Evolutionary conservation across 305 asterid genomes (phyloP), one percentile per base, ranked within the genome.

Genomic region (Fraxinus angustifolia): DNA sequence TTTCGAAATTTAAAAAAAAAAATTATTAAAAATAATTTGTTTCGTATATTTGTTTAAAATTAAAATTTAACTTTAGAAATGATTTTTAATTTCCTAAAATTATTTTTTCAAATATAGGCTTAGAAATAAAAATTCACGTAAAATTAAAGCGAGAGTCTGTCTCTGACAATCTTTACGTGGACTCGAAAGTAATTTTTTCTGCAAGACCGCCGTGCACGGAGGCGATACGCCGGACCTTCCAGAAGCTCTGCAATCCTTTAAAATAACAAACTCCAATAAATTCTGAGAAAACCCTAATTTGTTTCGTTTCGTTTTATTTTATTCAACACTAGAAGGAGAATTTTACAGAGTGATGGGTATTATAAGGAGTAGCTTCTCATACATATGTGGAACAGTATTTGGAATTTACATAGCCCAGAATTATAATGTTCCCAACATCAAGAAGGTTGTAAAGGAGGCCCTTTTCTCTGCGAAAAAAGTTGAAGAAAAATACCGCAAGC

Each of bases 371-470:
- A 88, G 86, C 75, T 91, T 91, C 84, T 26, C 89, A 8, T 85
- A 91, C 83, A 68, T 93, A 58, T 79, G 86, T 6, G 96, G 96
- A 48, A 84, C 93, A 4, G 82, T 88, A 4, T 89, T 87, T 83
- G 97, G 97, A 53, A 88, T 91, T 8, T 93, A 90, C 88, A 74
- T 89, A 76, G 97, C 90, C 26, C 97, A 93, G 92, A 93, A 90
- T 83, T 93, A 93, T 87, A 87, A 85, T 73, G 89, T 92, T 53
- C 97, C 94, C 30, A 92, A 93, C 40, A 86, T 91, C 65, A 86
- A 80, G 81, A 88, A 88, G 78, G 58, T 88, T 35, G 72, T 86
- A 36, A 11, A 88, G 48, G 87, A 82, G 30, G 87, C 88, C 74
- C 88, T 91, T 73, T 86, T 83, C 26, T 85, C 87, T 23, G 96